Evolutionary conservation across 1,284 basidiomycete genomes (phyloP).

Genomic region (Sanghuangporus weigelae): DNA sequence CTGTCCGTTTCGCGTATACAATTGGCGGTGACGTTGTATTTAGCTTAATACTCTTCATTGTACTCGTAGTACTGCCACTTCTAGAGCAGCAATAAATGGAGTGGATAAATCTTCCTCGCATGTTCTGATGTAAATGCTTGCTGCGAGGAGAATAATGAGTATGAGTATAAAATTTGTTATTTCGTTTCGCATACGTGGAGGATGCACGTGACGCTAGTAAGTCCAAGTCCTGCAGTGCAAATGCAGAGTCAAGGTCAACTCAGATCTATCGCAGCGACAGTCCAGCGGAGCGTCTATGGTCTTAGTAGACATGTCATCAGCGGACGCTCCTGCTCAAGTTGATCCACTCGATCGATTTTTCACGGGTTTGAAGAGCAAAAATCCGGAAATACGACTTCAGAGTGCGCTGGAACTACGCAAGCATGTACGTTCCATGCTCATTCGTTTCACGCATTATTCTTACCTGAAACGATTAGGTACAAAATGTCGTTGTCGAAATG

Average conservation of each 20-base stretch:
- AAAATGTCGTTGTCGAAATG: conserved; percentile 67
- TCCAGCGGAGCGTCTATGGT: not conserved
- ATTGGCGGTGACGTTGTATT: conserved; percentile 9
- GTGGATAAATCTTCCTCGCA: not conserved
- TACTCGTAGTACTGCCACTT: not conserved
- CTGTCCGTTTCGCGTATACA: not conserved
- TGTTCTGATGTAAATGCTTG: not conserved
- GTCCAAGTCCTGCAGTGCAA: too few relatives aligned
- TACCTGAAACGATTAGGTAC: conserved; percentile 43
- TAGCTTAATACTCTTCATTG: conserved; percentile 7
- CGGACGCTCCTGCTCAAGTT: conserved; percentile 45
- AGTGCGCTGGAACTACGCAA: conserved; percentile 63
- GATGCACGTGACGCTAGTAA: too few relatives aligned
- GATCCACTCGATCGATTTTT: conserved; percentile 65
- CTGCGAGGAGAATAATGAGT: not conserved
- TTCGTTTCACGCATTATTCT: not conserved
- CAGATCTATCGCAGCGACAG: not conserved
- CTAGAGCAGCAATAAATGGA: not conserved
- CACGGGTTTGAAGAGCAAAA: conserved; percentile 56
- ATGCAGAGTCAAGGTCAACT: too few relatives aligned
- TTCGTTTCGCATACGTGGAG: too few relatives aligned
- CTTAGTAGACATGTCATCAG: conserved; percentile 47
- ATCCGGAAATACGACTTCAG: conserved; percentile 54
- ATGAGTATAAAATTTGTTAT: too few relatives aligned
- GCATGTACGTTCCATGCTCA: conserved; percentile 44